phyloP scores from a whole-genome alignment of 106 monocot species.

The Platanthera guangdongensis region DNA sequence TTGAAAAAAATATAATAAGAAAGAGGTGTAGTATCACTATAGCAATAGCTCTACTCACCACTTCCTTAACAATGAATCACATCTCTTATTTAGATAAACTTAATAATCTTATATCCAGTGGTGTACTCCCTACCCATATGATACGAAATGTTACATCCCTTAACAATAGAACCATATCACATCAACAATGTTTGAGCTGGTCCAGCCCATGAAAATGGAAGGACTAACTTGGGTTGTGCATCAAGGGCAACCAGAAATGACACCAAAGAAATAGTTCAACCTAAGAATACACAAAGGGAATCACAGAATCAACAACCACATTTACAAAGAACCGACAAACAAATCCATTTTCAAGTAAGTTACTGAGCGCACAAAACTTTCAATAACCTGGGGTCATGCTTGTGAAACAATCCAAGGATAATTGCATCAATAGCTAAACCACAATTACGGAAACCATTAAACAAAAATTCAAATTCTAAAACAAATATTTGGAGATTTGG shows the following conservation, averaged over 20 bases:
- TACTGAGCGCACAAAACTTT: not conserved
- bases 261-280: not conserved
- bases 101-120: not conserved
- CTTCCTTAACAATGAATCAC: not conserved
- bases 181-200: not conserved
- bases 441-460: not conserved
- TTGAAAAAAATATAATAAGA: not conserved
- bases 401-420: too few relatives aligned
- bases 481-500: not conserved
- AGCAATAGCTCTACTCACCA: not conserved
- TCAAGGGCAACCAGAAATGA: not conserved
- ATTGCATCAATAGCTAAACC: too few relatives aligned
- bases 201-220: too few relatives aligned
- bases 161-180: not conserved
- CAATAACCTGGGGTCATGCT: not conserved
- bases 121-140: not conserved
- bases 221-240: not conserved
- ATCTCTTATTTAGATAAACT: not conserved
- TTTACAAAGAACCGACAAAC: too few relatives aligned
- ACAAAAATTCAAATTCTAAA: not conserved
- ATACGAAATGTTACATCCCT: not conserved
- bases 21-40: not conserved
- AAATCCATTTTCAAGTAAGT: too few relatives aligned
- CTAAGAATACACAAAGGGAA: not conserved
- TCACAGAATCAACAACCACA: not conserved